Evolutionary conservation across 345 rosid genomes (phyloP), one percentile per base, ranked within the genome.

Genomic region (Psidium guajava): DNA sequence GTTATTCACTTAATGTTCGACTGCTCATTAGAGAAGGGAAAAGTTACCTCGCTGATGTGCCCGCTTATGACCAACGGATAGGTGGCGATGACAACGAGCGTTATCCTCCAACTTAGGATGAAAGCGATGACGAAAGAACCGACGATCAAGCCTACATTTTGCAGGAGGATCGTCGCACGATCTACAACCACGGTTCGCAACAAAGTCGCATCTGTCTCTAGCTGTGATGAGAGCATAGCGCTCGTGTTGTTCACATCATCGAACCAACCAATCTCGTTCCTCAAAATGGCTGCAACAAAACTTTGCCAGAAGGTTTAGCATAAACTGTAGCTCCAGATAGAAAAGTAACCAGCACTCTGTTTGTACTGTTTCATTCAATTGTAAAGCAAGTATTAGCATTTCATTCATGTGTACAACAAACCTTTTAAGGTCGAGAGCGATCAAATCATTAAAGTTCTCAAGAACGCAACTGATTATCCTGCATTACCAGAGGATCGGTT

Each of bases 241-340:
- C 98, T 97, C 75, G 96, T 87, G 90, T 97, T 93, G 89, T 93
- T 92, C 55, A 89, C 83, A 73, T 96, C 98, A 83, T 97, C 99
- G 20, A 97, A 97, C 99, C 99, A 97, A 74, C 96, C 99, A 0
- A 97, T 93, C 89, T 97, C 99, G 61, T 97, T 97, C 85, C 88
- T 94, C 92, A 97, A 87, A 82, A 97, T 94, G 55, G 98, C 98
- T 96, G 93, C 85, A 36, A 83, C 47, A 51, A 24, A 52, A 49
- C 55, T 52, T 82, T 36, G 25, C 57, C 25, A 54, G 57, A 64
- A 59, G 1, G 44, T 69, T 69, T 69, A 69, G 77, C 44, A 10
- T 69, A 69, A 32, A 69, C 9, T 69, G 47, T 36, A 8, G 77
- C 77, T 69, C 18, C 47, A 4, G 47, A 69, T 3, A n/a, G 83